Evolutionary conservation across 176 grass and related monocot species (phyloP).

Genomic region (Oryza officinalis): DNA sequence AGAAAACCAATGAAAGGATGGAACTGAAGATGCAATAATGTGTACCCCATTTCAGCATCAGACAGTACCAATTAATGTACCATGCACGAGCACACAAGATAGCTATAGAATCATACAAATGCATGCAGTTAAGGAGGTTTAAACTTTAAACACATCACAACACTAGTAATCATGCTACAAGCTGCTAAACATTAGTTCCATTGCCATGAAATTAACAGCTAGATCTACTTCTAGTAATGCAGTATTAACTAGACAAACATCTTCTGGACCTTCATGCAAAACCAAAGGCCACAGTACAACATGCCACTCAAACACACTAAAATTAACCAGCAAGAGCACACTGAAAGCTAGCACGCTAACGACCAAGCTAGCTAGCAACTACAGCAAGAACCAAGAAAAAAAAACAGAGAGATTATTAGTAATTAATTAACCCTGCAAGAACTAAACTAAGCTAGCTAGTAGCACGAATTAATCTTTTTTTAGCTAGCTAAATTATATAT

Average conservation of each 20-base stretch:
- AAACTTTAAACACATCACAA: neutral
- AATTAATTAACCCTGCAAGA: neutral
- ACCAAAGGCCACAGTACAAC: conserved; percentile 32
- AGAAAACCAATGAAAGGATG: neutral
- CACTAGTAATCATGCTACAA: neutral
- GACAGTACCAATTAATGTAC: too few relatives aligned
- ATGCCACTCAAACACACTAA: neutral
- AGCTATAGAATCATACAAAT: too few relatives aligned
- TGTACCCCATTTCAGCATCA: too few relatives aligned
- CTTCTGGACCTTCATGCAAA: conserved; percentile 41
- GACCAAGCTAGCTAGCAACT: neutral
- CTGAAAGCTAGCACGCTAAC: neutral
- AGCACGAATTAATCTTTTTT: conserved; percentile 6
- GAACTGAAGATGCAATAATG: neutral
- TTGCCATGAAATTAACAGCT: neutral
- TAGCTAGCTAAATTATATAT: neutral
- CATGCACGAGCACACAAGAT: too few relatives aligned
- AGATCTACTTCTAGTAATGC: too few relatives aligned
- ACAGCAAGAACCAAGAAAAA: neutral
- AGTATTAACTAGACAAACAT: neutral
- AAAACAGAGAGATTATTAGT: neutral
- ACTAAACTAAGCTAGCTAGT: neutral
- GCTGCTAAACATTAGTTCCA: neutral
- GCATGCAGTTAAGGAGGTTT: too few relatives aligned
- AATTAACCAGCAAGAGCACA: neutral